Evolutionary conservation across 176 grass and related monocot species (phyloP), one percentile per base, ranked within the genome.

Genomic region (Canna indica): DNA sequence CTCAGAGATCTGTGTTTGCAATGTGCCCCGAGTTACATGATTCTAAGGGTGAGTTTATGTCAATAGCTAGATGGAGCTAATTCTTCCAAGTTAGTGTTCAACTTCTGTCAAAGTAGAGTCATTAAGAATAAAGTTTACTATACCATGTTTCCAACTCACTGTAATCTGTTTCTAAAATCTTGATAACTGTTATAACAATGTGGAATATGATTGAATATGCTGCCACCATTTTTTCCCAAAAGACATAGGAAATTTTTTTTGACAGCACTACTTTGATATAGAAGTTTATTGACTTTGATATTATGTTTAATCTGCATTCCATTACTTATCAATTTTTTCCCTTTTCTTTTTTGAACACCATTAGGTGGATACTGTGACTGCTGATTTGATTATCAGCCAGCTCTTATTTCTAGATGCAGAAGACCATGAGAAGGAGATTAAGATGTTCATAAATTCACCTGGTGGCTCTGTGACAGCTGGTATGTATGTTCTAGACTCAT

Each of bases 371-470:
- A 77, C 85, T 72, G 74, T 79, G 64, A 85, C 79, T 61, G 93
- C 88, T 47, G 93, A 97, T 85, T 77, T 91, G 68, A 74, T 97
- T 77, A 88, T 91, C 35, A 91, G 83, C 68, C 93, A 97, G 70
- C 76, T 97, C 38, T 72, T 97, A 79, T 76, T 91, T 53, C 79
- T 97, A 63, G 93, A 97, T 85, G 93, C 93, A 14, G 75, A 89
- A 64, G 84, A 97, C 77, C 76, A 88, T 33, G 77, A 81, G 36
- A 97, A 90, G 75, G 93, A 97, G 31, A 97, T 97, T 56, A 97
- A 85, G 34, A 81, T 97, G 77, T 97, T 97, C 79, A 91, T 97
- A 73, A 97, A 91, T 70, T 91, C 93, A 47, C 93, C 93, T 46
- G 93, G 93, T 74, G 93, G 93, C 32, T 91, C 88, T 58, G 84